A percentile compares a stretch with the other conserved stretches of the same genome.
phyloP scores from a whole-genome alignment of 148 eudicot genomes.

The Rhododendron ovatum region DNA sequence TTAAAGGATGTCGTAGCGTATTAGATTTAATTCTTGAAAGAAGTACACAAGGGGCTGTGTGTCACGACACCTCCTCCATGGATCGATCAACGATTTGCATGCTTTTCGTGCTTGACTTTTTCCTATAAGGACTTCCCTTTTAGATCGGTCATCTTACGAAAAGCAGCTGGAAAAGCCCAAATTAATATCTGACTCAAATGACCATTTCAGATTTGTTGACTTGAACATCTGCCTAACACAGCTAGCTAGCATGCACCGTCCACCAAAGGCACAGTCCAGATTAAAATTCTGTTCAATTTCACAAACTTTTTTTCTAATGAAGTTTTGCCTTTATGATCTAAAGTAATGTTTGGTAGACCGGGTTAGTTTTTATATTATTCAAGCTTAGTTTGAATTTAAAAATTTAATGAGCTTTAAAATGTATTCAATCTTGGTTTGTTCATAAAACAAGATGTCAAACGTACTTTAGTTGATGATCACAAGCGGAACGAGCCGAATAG shows the following conservation, averaged over 20 bases:
- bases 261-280: background rate
- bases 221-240: background rate
- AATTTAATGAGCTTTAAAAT: too few species aligned
- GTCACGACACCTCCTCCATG: background rate
- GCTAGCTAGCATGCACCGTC: background rate
- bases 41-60: background rate
- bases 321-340: background rate
- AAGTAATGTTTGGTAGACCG: background rate
- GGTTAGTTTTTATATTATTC: background rate
- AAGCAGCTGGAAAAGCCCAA: background rate
- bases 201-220: background rate
- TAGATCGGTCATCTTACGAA: background rate
- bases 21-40: too few species aligned
- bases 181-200: background rate
- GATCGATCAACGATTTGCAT: background rate
- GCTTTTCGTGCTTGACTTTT: background rate
- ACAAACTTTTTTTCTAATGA: background rate
- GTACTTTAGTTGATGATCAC: background rate
- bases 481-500: background rate
- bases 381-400: too few species aligned
- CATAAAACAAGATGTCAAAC: too few species aligned
- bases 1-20: too few species aligned
- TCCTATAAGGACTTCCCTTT: background rate
- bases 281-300: background rate
- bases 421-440: too few species aligned